phyloP scores from a whole-genome alignment of 2,329 filamentous ascomycete species.

The Botrytis paeoniae region DNA sequence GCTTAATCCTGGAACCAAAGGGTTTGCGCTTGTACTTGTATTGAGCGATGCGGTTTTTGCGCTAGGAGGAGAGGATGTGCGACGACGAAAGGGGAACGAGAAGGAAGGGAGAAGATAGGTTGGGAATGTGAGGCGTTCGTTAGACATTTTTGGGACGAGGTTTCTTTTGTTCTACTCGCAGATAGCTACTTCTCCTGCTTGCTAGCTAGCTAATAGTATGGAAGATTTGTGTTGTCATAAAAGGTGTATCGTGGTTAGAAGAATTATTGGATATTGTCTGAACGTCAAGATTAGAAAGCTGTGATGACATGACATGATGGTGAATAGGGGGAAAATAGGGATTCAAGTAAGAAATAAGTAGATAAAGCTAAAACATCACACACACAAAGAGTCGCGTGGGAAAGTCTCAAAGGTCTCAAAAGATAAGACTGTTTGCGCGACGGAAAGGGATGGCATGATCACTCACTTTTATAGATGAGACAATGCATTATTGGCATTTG shows the following conservation, averaged over 20 bases:
- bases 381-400: constrained; percentile 11
- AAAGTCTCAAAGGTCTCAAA: background rate
- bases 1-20: constrained; percentile 38
- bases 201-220: background rate
- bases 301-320: background rate
- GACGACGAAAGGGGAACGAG: constrained; percentile 45
- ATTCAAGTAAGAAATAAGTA: background rate
- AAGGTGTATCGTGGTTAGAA: background rate
- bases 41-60: constrained; percentile 25
- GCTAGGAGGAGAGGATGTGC: constrained; percentile 37
- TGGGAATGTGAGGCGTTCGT: constrained; percentile 42
- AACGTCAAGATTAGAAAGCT: background rate
- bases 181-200: background rate
- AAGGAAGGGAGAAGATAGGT: constrained; percentile 53
- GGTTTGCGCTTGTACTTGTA: background rate
- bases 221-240: background rate
- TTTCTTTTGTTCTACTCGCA: background rate
- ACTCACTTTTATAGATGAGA: constrained; percentile 5
- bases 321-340: background rate
- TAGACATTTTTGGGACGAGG: constrained; percentile 1
- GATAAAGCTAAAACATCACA: background rate
- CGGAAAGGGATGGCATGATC: constrained; percentile 5
- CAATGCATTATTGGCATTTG: background rate
- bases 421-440: constrained; percentile 7
- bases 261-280: background rate